A percentile compares a stretch with the other conserved stretches of the same genome.
Evolutionary conservation across 305 asterid genomes (phyloP).

Genomic region (Solanum hybrid): DNA sequence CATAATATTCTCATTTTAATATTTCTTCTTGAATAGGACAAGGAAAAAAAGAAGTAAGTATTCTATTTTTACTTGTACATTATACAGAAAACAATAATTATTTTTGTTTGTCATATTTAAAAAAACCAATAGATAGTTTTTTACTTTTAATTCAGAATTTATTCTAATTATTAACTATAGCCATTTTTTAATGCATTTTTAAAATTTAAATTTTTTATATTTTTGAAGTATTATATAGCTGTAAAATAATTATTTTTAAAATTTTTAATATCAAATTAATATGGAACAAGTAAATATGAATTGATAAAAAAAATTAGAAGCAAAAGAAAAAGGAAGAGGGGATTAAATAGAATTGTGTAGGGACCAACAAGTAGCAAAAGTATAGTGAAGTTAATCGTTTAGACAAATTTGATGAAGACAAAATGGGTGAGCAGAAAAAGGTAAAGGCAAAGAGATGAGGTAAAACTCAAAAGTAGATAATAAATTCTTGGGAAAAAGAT

Average conservation of each 20-base stretch:
- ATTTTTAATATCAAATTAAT: not conserved
- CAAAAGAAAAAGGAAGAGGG: not conserved
- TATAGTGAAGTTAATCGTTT: not conserved
- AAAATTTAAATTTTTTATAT: not conserved
- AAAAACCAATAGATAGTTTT: not conserved
- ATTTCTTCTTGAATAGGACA: not conserved
- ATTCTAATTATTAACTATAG: not conserved
- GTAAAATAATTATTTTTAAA: not conserved
- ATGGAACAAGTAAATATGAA: not conserved
- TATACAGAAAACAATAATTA: too few species aligned
- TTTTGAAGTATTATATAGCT: not conserved
- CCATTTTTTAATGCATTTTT: not conserved
- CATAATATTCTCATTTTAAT: not conserved
- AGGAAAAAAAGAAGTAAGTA: not conserved
- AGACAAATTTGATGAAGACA: conserved; percentile 50
- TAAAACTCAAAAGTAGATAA: conserved; percentile 27
- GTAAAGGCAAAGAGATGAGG: conserved; percentile 34
- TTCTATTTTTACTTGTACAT: not conserved
- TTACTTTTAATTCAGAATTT: not conserved
- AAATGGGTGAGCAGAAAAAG: conserved; percentile 34
- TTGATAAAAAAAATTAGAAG: not conserved
- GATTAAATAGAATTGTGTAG: not conserved
- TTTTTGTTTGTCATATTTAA: not conserved
- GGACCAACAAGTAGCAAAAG: conserved; percentile 1
- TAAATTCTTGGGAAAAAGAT: conserved; percentile 8